phyloP scores from a whole-genome alignment of 495 filamentous ascomycete genomes.

The Podospora pseudocomata region DNA sequence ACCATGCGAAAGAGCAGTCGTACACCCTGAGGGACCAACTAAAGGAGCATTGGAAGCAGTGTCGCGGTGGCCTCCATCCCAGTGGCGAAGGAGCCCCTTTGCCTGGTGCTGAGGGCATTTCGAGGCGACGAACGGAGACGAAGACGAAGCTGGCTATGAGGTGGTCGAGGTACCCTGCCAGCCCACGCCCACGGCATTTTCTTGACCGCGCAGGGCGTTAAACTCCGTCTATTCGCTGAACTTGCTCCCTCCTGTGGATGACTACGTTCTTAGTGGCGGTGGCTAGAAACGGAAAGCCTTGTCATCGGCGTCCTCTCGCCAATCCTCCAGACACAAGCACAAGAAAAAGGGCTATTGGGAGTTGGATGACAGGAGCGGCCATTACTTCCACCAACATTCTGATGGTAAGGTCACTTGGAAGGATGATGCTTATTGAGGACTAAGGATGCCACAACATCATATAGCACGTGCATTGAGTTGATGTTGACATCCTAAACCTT shows the following conservation, averaged over 20 bases:
- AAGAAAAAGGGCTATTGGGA: background rate
- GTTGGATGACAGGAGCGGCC: background rate
- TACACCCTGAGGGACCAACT: constrained; percentile 23
- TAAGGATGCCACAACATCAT: too few species aligned
- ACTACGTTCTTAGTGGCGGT: background rate
- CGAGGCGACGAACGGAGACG: background rate
- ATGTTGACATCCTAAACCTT: too few species aligned
- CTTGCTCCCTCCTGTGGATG: background rate
- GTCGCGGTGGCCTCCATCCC: background rate
- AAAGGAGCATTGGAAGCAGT: constrained; percentile 24
- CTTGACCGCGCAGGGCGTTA: background rate
- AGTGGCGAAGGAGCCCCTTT: background rate
- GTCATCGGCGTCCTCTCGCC: background rate
- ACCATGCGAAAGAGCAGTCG: constrained; percentile 25
- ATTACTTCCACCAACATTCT: background rate
- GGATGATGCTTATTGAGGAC: too few species aligned
- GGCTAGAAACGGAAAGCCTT: background rate
- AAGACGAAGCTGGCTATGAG: background rate
- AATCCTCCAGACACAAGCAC: background rate
- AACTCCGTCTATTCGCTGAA: background rate
- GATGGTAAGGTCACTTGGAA: background rate
- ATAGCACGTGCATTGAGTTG: too few species aligned
- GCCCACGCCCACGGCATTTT: background rate
- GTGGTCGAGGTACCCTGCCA: background rate
- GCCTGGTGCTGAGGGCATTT: background rate